Conservation (phyloP, 306 rosid genomes). For the Corylus americana region DNA sequence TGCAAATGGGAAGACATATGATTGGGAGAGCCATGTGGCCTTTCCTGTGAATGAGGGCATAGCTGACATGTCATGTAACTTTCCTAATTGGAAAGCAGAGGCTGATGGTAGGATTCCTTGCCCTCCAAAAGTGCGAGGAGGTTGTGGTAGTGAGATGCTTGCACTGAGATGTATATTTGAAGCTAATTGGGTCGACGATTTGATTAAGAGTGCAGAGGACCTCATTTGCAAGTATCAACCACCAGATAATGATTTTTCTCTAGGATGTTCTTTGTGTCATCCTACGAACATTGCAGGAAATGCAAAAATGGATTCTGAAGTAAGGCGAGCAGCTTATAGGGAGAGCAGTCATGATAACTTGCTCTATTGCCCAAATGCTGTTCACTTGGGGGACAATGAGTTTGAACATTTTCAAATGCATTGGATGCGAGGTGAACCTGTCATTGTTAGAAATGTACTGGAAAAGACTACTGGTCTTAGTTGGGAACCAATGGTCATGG, state of each 20-base stretch:
- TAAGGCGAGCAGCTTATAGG: conserved; percentile 57
- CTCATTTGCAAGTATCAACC: conserved; percentile 47
- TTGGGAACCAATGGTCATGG: conserved; percentile 80
- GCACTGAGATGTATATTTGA: conserved; percentile 46
- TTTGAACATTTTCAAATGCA: conserved; percentile 61
- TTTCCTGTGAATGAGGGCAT: conserved; percentile 25
- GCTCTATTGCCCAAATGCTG: conserved; percentile 57
- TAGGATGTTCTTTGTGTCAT: conserved; percentile 43
- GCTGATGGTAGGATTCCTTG: conserved; percentile 53
- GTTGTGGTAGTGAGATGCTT: conserved; percentile 50
- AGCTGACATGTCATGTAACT: conserved; percentile 18
- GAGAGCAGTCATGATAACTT: conserved; percentile 46
- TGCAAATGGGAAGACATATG: conserved; percentile 28
- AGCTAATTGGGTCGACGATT: conserved; percentile 54
- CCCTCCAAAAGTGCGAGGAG: conserved; percentile 58
- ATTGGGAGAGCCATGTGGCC: conserved; percentile 32
- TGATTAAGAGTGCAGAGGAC: conserved; percentile 41
- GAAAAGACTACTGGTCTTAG: conserved; percentile 65
- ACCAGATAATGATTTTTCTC: conserved; percentile 41
- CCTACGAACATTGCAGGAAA: conserved; percentile 26
- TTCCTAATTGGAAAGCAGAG: conserved; percentile 48
- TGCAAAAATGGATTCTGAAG: conserved; percentile 29
- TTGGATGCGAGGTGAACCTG: conserved; percentile 68
- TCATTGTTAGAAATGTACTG: conserved; percentile 49
- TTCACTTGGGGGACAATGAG: conserved; percentile 35